Base-by-base conservation (phyloP, 2,329 filamentous ascomycete species). In the Trichothecium roseum region DNA sequence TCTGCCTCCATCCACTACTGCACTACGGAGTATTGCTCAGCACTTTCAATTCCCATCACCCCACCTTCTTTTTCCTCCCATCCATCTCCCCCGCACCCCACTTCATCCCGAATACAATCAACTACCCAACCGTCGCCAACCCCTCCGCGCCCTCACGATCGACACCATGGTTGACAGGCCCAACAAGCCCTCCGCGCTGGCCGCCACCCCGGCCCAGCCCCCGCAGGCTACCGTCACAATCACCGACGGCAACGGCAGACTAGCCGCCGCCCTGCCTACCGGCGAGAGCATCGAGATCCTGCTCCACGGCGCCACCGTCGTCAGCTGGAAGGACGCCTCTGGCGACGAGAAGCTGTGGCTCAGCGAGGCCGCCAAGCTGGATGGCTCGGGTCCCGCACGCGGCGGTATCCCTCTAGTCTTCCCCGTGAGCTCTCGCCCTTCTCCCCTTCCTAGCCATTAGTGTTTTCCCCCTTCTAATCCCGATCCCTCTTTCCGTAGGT, bases 321-420 rank as follows among this genome's bases (percentile, higher is more conserved):
- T 84, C 40, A 91, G 83, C 60, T 98, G 91, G 91, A 94, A 91
- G 68, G 81, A 83, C 53, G 73, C 78, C 40, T 68, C 73, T 39
- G 83, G 83, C 32, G 64, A 75, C 37, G 88, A 95, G 66, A 87
- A 87, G 62, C 70, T 95, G 37, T 95, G 86, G 72, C 53, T 95
- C 46, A 91, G 84, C 60, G 76, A 87, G 41, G 77, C 71, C 39
- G 83, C 88, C 30, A 76, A 75, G 50, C 67, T 94, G 38, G 88
- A 96, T 54, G 89, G 91, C 35, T 80, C 72, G 47, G 94, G 94
- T 67, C 73, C 89, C 17, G 88, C 96, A 35, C 74, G 91, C 43
- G 91, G 91, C 38, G 89, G 89, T 12, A 85, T 96, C 48, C 89
- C 89, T 4, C 64, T 96, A 35, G 87, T 95, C 26, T 96, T 95